These are phyloP conservation scores for Herpetospermum pedunculosum DNA, from an alignment of 306 rosid species.

Conservation along the genomic window DNA sequence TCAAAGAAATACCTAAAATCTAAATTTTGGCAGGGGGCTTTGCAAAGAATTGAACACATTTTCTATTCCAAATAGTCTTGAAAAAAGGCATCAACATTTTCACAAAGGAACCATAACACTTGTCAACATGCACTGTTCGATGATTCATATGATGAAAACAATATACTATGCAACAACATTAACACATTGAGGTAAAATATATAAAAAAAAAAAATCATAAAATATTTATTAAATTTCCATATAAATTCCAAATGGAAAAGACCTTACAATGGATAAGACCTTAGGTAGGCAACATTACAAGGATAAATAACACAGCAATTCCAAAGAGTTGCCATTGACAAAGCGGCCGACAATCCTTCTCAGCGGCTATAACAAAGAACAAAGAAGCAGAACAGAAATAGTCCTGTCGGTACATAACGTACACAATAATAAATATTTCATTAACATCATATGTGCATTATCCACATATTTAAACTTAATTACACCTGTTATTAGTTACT, in stretches of 20 bases:
- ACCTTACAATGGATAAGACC: neutral
- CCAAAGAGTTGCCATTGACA: neutral
- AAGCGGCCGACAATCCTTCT: neutral
- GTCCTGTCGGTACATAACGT: neutral
- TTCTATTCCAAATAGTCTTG: neutral
- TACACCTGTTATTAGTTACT: constrained; percentile 7
- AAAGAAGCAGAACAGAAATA: neutral
- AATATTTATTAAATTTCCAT: neutral
- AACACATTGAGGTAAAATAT: neutral
- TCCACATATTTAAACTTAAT: constrained; percentile 8
- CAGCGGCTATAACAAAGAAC: neutral
- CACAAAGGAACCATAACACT: neutral
- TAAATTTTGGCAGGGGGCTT: neutral
- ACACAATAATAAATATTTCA: neutral
- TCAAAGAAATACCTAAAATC: neutral
- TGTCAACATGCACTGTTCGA: neutral
- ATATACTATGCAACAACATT: neutral
- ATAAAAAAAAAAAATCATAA: neutral
- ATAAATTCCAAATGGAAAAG: neutral
- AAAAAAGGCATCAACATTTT: neutral
- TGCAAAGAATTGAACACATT: neutral
- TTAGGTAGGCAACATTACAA: neutral
- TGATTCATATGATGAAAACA: neutral
- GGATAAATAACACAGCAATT: neutral
- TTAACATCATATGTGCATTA: constrained; percentile 20